Conservation (phyloP, 2,329 filamentous ascomycete species). For the Diaporthe citrichinensis region DNA sequence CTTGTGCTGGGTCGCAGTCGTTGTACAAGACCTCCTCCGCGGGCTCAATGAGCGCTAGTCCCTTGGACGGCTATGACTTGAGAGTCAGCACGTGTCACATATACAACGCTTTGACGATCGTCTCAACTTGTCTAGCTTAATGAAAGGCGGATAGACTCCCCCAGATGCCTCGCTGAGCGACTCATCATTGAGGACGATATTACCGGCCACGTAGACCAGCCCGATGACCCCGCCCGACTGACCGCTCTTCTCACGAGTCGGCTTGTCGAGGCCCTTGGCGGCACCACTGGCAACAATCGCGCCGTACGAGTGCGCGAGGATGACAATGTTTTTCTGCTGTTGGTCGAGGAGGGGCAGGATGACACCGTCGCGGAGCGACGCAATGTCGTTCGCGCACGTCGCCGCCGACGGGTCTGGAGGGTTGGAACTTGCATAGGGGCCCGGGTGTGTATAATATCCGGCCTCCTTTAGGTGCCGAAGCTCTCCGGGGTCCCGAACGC, state of each 20-base stretch:
- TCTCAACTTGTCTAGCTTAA: slow-evolving; percentile 26
- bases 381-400: slow-evolving; percentile 10
- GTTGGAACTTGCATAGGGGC: slow-evolving; percentile 46
- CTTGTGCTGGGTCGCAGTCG: slow-evolving; percentile 6
- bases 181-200: slow-evolving; percentile 19
- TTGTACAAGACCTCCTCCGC: slow-evolving; percentile 26
- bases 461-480: slow-evolving; percentile 39
- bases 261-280: slow-evolving; percentile 46
- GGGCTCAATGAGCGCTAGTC: slow-evolving; percentile 20
- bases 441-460: slow-evolving; percentile 43
- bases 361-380: not conserved
- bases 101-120: too few species aligned
- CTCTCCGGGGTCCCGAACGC: slow-evolving; percentile 26
- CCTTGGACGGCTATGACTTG: slow-evolving; percentile 6
- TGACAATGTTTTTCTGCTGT: slow-evolving; percentile 43
- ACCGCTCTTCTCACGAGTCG: slow-evolving; percentile 17
- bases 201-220: slow-evolving; percentile 26
- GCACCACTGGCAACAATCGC: slow-evolving; percentile 46
- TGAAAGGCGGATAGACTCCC: slow-evolving; percentile 4
- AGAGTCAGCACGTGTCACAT: not conserved
- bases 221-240: not conserved
- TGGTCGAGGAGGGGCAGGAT: slow-evolving; percentile 42
- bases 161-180: slow-evolving; percentile 6
- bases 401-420: slow-evolving; percentile 40
- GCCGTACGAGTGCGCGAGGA: slow-evolving; percentile 48